Base-by-base conservation (phyloP, 2,329 filamentous ascomycete species). In the Hypocreales sp. region DNA sequence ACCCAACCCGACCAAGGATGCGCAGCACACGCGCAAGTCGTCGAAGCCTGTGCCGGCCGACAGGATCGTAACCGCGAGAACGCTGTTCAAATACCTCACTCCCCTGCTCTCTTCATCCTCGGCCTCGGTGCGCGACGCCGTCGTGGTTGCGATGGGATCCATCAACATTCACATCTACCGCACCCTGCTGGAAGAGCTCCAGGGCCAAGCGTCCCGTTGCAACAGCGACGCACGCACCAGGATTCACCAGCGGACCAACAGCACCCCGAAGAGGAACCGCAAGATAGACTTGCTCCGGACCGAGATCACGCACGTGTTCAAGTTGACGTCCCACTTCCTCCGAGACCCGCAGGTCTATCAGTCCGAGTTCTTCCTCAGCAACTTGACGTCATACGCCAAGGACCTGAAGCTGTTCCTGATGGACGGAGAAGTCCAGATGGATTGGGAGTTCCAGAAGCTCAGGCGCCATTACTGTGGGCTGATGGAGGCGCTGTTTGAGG, bases 91-190 rank as follows among this genome's bases (percentile, higher is more conserved):
- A 29, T 86, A 83, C 42, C 71, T 95, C 5, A 86, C 93, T 25
- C 87, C 87, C 0, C 67, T 95, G 25, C 61, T 98, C 4, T 80
- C 79, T 2, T 81, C 77, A 2, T 72, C 78, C 3, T 83, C 86
- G 9, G 65, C 74, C 13, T 79, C 79, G 1, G 82, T 98, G 12
- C 68, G 90, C 27, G 82, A 90, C 39, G 86, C 90, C 2, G 86
- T 93, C 11, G 90, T 95, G 8, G 67, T 81, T 17, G 86, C 87
- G 3, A 72, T 98, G 45, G 90, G 90, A 1, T 92, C 87, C 1
- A 94, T 95, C 47, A 95, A 95, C 43, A 72, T 83, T 28, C 87
- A 92, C 41, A 79, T 95, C 5, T 98, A 94, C 44, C 78, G 81
- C 31, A 90, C 82, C 0, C 59, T 98, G 9, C 65, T 98, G 1